Evolutionary conservation across 768 basidiomycete genomes (phyloP).

Genomic region (Crucibulum laeve): DNA sequence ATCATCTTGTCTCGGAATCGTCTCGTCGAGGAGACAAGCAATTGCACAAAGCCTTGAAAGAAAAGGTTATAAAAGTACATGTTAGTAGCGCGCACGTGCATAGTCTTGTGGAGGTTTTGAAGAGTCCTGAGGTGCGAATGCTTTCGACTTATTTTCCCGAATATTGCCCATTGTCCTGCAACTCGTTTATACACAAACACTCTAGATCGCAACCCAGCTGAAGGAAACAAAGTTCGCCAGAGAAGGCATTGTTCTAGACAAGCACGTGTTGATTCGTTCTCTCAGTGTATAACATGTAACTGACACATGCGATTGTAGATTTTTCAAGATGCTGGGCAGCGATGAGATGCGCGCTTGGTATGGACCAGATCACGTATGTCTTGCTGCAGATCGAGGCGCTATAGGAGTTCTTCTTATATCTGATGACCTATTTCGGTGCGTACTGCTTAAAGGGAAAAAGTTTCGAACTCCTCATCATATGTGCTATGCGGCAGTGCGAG

Average conservation of each 20-base stretch:
- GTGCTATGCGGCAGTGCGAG: constrained; percentile 52
- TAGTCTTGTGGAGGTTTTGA: constrained; percentile 88
- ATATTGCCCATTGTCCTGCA: too few species aligned
- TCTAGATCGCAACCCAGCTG: constrained; percentile 66
- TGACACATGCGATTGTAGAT: constrained; percentile 41
- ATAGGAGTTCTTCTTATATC: constrained; percentile 93
- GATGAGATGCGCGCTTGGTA: constrained; percentile 99
- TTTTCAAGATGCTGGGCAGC: constrained; percentile 94
- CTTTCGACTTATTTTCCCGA: constrained; percentile 1
- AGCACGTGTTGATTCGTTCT: constrained; percentile 33
- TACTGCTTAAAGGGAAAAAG: too few species aligned
- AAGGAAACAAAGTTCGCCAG: constrained; percentile 96
- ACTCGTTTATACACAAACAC: constrained; percentile 1
- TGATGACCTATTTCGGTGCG: constrained; percentile 91
- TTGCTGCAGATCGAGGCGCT: constrained; percentile 91
- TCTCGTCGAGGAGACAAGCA: constrained; percentile 75
- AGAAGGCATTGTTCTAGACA: constrained; percentile 89
- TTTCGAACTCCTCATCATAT: neutral
- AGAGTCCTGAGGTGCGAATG: constrained; percentile 90
- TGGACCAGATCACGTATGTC: constrained; percentile 88
- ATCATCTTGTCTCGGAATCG: constrained; percentile 82
- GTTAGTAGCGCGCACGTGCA: constrained; percentile 93
- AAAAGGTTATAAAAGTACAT: constrained; percentile 89
- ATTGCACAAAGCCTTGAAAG: constrained; percentile 67
- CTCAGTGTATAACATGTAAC: neutral